phyloP scores from a whole-genome alignment of 108 stramenopile species.

The Fistulifera pelliculosa region DNA sequence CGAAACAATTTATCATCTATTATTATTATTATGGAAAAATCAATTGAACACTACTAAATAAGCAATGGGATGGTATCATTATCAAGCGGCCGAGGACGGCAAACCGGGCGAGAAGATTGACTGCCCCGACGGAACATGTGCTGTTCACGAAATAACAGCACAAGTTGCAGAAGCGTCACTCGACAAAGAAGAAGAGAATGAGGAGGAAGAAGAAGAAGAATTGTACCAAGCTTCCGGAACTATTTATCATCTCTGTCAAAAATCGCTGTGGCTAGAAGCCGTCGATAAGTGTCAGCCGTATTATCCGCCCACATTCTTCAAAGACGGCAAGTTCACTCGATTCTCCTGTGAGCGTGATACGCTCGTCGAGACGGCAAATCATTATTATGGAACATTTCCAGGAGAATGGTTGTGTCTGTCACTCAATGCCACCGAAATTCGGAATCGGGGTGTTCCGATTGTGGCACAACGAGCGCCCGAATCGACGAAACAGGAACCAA shows the following conservation, averaged over 20 bases:
- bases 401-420: slow-evolving; percentile 75
- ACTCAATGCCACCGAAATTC: no score
- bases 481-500: no score
- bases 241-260: slow-evolving; percentile 76
- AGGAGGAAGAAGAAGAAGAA: neutral
- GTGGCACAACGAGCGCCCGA: no score
- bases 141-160: neutral
- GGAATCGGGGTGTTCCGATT: no score
- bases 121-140: neutral
- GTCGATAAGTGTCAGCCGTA: slow-evolving; percentile 36
- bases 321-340: slow-evolving; percentile 62
- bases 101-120: neutral
- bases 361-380: slow-evolving; percentile 65
- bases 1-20: no score
- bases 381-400: slow-evolving; percentile 45
- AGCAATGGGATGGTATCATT: slow-evolving; percentile 8
- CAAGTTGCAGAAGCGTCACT: no score
- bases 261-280: slow-evolving; percentile 45
- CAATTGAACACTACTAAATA: slow-evolving; percentile 11
- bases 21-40: no score
- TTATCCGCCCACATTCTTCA: slow-evolving; percentile 69
- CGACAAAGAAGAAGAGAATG: neutral
- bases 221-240: neutral
- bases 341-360: no score
- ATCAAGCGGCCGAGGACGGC: slow-evolving; percentile 18